Base-by-base conservation (phyloP, 1,284 basidiomycete species). In the Fomitopsis pinicola region DNA sequence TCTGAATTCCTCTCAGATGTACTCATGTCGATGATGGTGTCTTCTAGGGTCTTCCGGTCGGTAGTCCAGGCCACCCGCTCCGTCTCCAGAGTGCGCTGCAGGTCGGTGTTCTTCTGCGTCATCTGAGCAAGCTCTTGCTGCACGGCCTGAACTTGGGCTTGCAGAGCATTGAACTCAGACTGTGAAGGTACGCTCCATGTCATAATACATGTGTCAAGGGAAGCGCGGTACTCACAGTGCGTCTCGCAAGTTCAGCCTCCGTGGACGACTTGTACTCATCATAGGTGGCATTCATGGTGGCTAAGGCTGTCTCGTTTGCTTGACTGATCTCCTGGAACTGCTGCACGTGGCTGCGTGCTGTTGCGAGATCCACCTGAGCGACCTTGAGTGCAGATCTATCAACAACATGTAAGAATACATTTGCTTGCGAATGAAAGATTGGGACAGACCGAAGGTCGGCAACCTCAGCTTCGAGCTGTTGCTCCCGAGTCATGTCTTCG, bases 241-340 rank as follows among this genome's bases (percentile, higher is more conserved):
- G 84, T 62, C 80, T 80, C 12, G 85, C 74, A 56, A 92, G 76
- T 63, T 86, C 83, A 17, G 82, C 79, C 63, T 92, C 91, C 0
- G 86, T 87, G 0, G 84, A 82, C 3, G 81, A 68, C 73, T 86
- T 90, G 77, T 89, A 94, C 71, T 93, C 87, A 59, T 95, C 92
- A 66, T 89, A 87, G 0, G 90, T 91, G 0, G 78, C 73, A 59
- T 87, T 89, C 50, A 95, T 75, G 45, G 84, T 83, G 28, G 83
- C 80, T 6, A 95, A 78, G 17, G 92, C 91, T 63, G 82, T 82
- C 70, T 95, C 94, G 67, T 85, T 94, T 0, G 91, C 89, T 68
- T 88, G 83, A 62, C 89, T 90, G 68, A 94, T 93, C 62, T 90
- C 86, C 71, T 92, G 84, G 82, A 90, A 95, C 72, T 95, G 92